These are phyloP conservation scores for Aspergillus niger DNA, from an alignment of 2,329 filamentous ascomycete genomes.

Conservation along the genomic window DNA sequence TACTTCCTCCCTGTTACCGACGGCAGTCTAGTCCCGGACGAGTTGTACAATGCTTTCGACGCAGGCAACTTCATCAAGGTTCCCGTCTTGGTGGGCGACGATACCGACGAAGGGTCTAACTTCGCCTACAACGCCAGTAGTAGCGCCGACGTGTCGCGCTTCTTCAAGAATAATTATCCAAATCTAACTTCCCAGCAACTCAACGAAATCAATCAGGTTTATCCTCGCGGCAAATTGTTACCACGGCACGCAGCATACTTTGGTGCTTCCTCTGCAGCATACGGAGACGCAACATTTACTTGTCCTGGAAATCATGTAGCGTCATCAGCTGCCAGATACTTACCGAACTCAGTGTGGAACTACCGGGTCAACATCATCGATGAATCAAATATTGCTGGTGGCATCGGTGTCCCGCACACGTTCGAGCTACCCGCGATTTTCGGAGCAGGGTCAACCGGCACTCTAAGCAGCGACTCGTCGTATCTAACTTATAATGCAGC, in stretches of 20 bases:
- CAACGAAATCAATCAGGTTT: conserved; percentile 52
- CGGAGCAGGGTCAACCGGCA: conserved; percentile 33
- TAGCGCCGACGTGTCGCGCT: conserved; percentile 51
- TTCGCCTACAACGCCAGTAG: conserved; percentile 53
- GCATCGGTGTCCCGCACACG: conserved; percentile 43
- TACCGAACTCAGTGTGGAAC: conserved; percentile 44
- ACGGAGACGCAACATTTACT: conserved; percentile 54
- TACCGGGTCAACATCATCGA: conserved; percentile 53
- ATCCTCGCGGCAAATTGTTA: conserved; percentile 46
- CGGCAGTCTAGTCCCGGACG: conserved; percentile 53
- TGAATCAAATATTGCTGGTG: conserved; percentile 37
- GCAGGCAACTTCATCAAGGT: conserved; percentile 57
- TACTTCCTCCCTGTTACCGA: conserved; percentile 61
- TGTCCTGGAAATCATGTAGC: conserved; percentile 49
- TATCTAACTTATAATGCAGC: conserved; percentile 16
- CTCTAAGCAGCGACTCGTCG: conserved; percentile 27
- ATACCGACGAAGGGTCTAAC: conserved; percentile 47
- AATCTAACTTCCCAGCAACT: conserved; percentile 54
- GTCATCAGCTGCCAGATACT: conserved; percentile 27
- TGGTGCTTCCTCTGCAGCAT: conserved; percentile 37
- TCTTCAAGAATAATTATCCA: conserved; percentile 60
- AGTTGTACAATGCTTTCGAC: conserved; percentile 53
- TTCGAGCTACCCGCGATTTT: conserved; percentile 34
- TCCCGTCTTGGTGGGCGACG: conserved; percentile 54
- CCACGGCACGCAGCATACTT: conserved; percentile 40